Base-by-base conservation (phyloP, 2,329 filamentous ascomycete species). In the Fonsecaea nubica region DNA sequence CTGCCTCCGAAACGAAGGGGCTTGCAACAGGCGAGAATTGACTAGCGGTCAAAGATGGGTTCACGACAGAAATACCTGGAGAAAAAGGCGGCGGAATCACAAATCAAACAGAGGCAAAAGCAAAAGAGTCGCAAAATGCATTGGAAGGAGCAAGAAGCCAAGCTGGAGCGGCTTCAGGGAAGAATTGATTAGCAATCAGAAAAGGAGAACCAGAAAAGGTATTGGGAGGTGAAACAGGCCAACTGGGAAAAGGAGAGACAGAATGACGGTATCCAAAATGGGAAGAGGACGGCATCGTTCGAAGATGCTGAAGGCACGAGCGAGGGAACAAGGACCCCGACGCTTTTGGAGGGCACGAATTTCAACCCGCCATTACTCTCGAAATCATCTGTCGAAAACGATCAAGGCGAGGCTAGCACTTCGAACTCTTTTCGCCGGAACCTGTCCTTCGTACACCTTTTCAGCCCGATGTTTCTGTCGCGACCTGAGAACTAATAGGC, bases 21-120 rank as follows among this genome's bases (percentile, higher is more conserved):
- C 63, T 64, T 73, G 64, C 69, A 67, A 4, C 71, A 73, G 55
- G 71, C 71, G 13, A 68, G 71, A 50, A 73, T 73, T 62, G 71
- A 73, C 45, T 73, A 56, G 60, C 38, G 38, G 42, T 64, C 55
- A 45, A 38, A 50, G 3, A 45, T 3, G n/a, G 25, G 1, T 45
- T 10, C 38, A 6, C 9, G 25, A 13, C 18, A 18, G 33, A 10
- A 40, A 36, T 7, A 40, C 13, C n/a, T 15, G 10, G 45, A 6
- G 15, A 36, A 45, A 15, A 55, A 25, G 18, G 12, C 35, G n/a
- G 35, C 48, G 30, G 48, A 61, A 25, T 33, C 25, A 45, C 35
- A 30, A 56, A 52, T 18, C 13, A 13, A 33, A 30, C n/a, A n/a
- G 45, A 25, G 3, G 25, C 25, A 25, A 25, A 53, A 30, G 18